Base-by-base conservation (phyloP, 2,329 filamentous ascomycete species). In the Echinosphaeria canescens region DNA sequence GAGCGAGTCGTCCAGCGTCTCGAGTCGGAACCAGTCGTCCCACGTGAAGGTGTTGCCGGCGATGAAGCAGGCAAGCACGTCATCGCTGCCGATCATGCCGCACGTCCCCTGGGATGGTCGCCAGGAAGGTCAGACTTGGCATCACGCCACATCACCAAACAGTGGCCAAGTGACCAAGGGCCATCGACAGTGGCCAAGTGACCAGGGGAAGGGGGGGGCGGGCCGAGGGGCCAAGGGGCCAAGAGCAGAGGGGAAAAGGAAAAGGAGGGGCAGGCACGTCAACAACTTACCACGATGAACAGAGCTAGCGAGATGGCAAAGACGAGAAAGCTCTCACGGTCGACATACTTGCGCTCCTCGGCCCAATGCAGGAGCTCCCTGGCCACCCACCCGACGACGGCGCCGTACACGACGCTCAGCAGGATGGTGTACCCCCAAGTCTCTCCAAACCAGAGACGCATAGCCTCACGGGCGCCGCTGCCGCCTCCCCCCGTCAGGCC, bases 1-100 rank as follows among this genome's bases (percentile, higher is more conserved):
- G n/a, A 93, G 61, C 2, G 78, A 84, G 41, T 93, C 85, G 37
- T 92, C 84, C 38, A 75, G 54, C 0, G 84, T 93, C 46, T 90
- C 78, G 2, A 85, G 54, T 1, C 84, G 74, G 48, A 92, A 93
- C 81, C 80, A 90, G 48, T 91, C 81, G 43, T 91, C 82, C 70
- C 80, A 85, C 0, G 80, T 91, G 37, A 93, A 91, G 1, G 66
- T 67, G 40, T 91, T 92, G 2, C 84, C 84, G 3, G 84, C 84
- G 37, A 92, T 73, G 42, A 93, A 93, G 50, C 81, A 91, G 2
- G 84, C 82, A 5, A 93, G 58, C 1, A 92, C 75, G 41, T 93
- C 84, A 41, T 92, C 82, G 19, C 72, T 85, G 2, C 81, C 82
- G 26, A 91, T 63, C 57, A 92, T 62, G 2, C 82, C 82, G 33